phyloP scores from a whole-genome alignment of 352 stramenopile species.

The Thalassiosira livingstoniorum region DNA sequence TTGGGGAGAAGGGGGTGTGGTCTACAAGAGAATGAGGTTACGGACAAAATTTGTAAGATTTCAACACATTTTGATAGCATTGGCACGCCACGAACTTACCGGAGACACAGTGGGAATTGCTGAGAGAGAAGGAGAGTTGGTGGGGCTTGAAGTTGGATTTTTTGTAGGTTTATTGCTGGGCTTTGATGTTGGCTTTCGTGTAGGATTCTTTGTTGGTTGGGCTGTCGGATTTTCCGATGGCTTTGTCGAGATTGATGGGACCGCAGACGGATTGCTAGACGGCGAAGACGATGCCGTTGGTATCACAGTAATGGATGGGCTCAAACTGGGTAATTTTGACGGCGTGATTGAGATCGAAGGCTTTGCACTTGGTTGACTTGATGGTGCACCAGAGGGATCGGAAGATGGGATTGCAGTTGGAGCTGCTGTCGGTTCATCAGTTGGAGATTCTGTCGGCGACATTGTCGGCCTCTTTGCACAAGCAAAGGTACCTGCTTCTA shows the following conservation, averaged over 20 bases:
- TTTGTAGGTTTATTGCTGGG: not conserved
- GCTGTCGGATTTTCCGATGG: not conserved
- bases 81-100: too few species aligned
- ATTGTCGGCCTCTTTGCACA: not conserved
- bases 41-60: too few species aligned
- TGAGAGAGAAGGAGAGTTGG: too few species aligned
- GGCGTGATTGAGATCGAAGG: not conserved
- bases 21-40: too few species aligned
- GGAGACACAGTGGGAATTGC: too few species aligned
- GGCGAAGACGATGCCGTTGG: not conserved
- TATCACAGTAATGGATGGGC: not conserved
- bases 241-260: not conserved
- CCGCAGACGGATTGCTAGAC: not conserved
- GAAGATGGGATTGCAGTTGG: not conserved
- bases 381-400: not conserved
- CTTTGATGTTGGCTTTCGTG: not conserved
- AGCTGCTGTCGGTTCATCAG: not conserved
- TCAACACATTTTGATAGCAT: too few species aligned
- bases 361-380: not conserved
- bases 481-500: constrained; percentile 21
- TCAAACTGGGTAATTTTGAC: not conserved
- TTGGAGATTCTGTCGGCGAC: not conserved
- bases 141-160: not conserved
- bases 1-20: too few species aligned
- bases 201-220: not conserved